Evolutionary conservation across 768 basidiomycete species (phyloP), one percentile per base, ranked within the genome.

Genomic region (Kwoniella shandongensis): DNA sequence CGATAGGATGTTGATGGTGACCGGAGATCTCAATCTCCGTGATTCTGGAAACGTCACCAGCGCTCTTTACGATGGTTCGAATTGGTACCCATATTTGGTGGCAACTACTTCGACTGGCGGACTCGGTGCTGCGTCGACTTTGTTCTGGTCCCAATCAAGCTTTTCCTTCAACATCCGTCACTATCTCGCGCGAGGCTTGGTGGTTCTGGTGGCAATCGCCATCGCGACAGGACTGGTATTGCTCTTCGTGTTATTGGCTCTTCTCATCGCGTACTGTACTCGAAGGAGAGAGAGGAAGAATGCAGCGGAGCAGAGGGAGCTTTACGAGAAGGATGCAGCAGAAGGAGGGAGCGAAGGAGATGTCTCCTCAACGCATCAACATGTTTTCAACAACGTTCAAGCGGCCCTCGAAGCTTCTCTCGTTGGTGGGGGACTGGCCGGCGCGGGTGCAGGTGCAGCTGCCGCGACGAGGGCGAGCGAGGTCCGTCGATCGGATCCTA

Each of bases 181-280:
- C 67, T 88, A 91, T 81, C 83, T 99, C 53, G 90, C 93, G 0
- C 84, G 85, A 22, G 96, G 94, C 1, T 82, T 98, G 35, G 91
- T 99, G 52, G 97, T 98, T 64, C 82, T 99, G 41, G 92, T 99
- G 65, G 93, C 92, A 1, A 96, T 99, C 62, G 96, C 96, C 23
- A 96, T 97, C 63, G 86, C 89, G 10, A 91, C 92, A 15, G 96
- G 94, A 17, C 84, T 97, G 20, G 70, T 76, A 42, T 60, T 76
- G n/a, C 63, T 76, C 17, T 51, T 75, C 15, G 65, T 74, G 29
- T 67, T 78, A 4, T 51, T 77, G 15, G 73, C 70, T 30, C 54
- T 77, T 13, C 65, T 76, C 8, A 55, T 73, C 39, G 57, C 62
- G 6, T 69, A 67, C 38, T 68, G 65, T 45, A 58, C 57, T 22